These are phyloP conservation scores for Mycosphaerella sp. DNA, from an alignment of 2,329 filamentous ascomycete genomes.

Conservation along the genomic window DNA sequence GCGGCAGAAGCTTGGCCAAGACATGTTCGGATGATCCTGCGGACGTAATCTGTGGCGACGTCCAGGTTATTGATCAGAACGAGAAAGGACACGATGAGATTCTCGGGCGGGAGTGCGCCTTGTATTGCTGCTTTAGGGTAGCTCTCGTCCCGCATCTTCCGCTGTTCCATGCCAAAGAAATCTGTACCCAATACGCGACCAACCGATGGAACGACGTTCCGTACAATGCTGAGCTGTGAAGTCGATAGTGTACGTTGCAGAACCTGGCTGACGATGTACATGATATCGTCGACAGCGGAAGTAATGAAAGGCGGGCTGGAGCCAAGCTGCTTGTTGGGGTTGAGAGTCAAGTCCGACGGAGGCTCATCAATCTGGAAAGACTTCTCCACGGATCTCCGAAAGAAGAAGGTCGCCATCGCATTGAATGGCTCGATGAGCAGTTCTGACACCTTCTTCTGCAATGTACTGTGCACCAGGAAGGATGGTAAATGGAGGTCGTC, in stretches of 20 bases:
- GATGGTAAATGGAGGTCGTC: conserved; percentile 58
- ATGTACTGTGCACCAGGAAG: conserved; percentile 70
- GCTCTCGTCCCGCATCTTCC: conserved; percentile 94
- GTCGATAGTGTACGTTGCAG: conserved; percentile 82
- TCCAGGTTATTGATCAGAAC: conserved; percentile 95
- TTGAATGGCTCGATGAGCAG: conserved; percentile 79
- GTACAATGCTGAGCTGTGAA: conserved; percentile 70
- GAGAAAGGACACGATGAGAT: conserved; percentile 81
- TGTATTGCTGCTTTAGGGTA: conserved; percentile 76
- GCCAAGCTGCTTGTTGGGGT: conserved; percentile 63
- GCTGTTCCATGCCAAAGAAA: conserved; percentile 94
- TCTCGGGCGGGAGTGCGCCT: conserved; percentile 78
- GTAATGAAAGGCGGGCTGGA: conserved; percentile 85
- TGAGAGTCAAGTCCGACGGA: conserved; percentile 71
- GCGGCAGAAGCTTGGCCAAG: conserved; percentile 38
- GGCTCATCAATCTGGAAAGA: conserved; percentile 94
- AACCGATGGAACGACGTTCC: conserved; percentile 70
- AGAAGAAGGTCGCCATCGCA: conserved; percentile 91
- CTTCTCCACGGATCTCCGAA: conserved; percentile 91
- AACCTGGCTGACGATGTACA: conserved; percentile 97
- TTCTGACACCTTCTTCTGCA: conserved; percentile 69
- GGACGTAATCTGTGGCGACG: conserved; percentile 82
- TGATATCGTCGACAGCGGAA: conserved; percentile 93
- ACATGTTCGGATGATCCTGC: conserved; percentile 70
- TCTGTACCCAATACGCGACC: conserved; percentile 76